Percentiles rank a stretch among this genome's conserved stretches.
These are phyloP conservation scores for Skeletonema marinoi DNA, from an alignment of 108 stramenopile species.

Conservation along the genomic window DNA sequence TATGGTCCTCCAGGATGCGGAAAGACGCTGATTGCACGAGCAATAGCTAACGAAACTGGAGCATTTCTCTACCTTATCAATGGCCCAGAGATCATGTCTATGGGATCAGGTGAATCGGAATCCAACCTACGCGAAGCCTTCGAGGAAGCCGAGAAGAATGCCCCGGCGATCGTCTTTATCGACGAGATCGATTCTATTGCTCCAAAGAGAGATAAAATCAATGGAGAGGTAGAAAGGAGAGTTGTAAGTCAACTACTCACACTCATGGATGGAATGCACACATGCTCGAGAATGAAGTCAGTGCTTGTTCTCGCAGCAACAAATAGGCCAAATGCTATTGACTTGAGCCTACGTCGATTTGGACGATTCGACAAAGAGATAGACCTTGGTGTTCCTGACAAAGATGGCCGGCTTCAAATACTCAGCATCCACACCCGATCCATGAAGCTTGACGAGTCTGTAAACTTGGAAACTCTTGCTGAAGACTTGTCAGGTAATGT, in stretches of 20 bases:
- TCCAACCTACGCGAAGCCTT: slow-evolving; percentile 96
- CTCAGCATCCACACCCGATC: slow-evolving; percentile 89
- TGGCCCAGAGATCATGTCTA: slow-evolving; percentile 97
- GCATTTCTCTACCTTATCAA: slow-evolving; percentile 95
- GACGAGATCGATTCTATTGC: slow-evolving; percentile 99
- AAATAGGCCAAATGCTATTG: slow-evolving; percentile 90
- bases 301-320: slow-evolving; percentile 94
- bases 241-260: slow-evolving; percentile 95
- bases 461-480: slow-evolving; percentile 64
- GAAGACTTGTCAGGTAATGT: slow-evolving; percentile 92
- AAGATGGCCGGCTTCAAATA: slow-evolving; percentile 91
- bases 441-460: slow-evolving; percentile 70
- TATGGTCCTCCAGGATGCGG: slow-evolving; percentile 83
- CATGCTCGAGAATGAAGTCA: slow-evolving; percentile 84
- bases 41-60: slow-evolving; percentile 96
- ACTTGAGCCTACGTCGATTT: slow-evolving; percentile 89
- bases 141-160: slow-evolving; percentile 88
- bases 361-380: slow-evolving; percentile 95
- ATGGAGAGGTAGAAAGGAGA: slow-evolving; percentile 95
- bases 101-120: slow-evolving; percentile 98
- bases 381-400: slow-evolving; percentile 91
- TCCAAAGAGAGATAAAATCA: slow-evolving; percentile 86
- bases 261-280: slow-evolving; percentile 92
- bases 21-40: slow-evolving; percentile 98
- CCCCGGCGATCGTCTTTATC: slow-evolving; percentile 98